Base-by-base conservation (phyloP, 371 early-diverging fungal genomes). In the Haplosporangium sp. region DNA sequence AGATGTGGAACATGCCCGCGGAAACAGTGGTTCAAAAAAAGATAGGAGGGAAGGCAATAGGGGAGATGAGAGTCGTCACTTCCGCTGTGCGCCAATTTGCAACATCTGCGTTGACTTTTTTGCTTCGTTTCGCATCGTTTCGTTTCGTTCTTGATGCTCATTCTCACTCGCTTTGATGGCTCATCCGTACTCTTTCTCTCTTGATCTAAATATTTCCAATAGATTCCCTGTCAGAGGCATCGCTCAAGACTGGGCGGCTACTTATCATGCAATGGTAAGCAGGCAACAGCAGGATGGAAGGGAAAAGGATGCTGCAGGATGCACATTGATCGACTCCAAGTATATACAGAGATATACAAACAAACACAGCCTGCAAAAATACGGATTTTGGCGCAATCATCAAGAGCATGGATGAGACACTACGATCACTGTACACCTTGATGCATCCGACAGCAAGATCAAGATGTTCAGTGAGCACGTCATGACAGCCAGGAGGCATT, bases 201-300 rank as follows among this genome's bases (percentile, higher is more conserved):
- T 29, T 29, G 29, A 29, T 29, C 29, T 29, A 29, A 29, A 29
- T 20, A 2, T 21, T 40, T 21, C 14, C 12, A 43, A 50, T 77
- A 77, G 79, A 77, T 46, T 67, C 72, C 0, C 51, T 77, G 40
- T 77, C 79, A n/a, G 79, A 77, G 41, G 47, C 72, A 23, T 72
- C 79, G n/a, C 68, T 77, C 50, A 77, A 60, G 50, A 68, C 67
- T 23, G 79, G 79, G 43, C 59, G 79, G 37, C 72, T 67, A 51
- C 79, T 77, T 20, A 77, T 77, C 41, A 72, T 72, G 68, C 79
- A 77, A 68, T 77, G 79, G 79, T 77, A 72, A 64, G 60, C 21
- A 18, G 18, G 55, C 14, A 23, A 41, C n/a, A 47, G 37, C 13
- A 41, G 37, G 45, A 45, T 23, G 40, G 13, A 51, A 36, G 29